Conservation (phyloP, 1,284 basidiomycete genomes). For the Puccinia coronata region DNA sequence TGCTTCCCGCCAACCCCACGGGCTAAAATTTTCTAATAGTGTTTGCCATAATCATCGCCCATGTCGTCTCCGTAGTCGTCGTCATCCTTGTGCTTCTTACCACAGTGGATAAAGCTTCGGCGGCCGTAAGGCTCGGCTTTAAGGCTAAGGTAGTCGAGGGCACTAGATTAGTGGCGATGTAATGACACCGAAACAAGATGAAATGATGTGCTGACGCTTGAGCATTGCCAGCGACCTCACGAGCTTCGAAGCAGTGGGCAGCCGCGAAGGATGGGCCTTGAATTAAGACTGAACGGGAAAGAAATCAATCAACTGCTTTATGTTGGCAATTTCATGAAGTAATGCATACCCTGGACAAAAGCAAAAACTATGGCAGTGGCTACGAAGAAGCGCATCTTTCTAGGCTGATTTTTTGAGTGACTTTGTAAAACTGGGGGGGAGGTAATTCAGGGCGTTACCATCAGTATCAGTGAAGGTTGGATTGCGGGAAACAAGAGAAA, state of each 20-base stretch:
- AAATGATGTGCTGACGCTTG: constrained; percentile 2
- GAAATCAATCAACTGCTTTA: too few relatives aligned
- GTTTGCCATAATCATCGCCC: background rate
- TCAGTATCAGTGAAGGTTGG: background rate
- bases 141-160: background rate
- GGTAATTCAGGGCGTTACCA: background rate
- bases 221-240: constrained; percentile 3
- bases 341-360: background rate
- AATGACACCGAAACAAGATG: background rate
- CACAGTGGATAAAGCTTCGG: constrained; percentile 16
- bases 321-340: background rate
- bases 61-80: constrained; percentile 15
- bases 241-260: constrained; percentile 23
- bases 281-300: background rate
- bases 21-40: background rate
- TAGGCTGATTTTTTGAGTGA: background rate
- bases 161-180: background rate
- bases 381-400: constrained; percentile 10
- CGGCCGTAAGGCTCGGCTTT: constrained; percentile 22
- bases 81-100: constrained; percentile 22
- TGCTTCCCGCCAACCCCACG: background rate
- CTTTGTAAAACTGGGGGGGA: background rate
- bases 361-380: background rate
- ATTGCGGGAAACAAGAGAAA: background rate
- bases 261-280: constrained; percentile 7